Base-by-base conservation (phyloP, 352 stramenopile genomes). In the Halophytophthora polymorphica region DNA sequence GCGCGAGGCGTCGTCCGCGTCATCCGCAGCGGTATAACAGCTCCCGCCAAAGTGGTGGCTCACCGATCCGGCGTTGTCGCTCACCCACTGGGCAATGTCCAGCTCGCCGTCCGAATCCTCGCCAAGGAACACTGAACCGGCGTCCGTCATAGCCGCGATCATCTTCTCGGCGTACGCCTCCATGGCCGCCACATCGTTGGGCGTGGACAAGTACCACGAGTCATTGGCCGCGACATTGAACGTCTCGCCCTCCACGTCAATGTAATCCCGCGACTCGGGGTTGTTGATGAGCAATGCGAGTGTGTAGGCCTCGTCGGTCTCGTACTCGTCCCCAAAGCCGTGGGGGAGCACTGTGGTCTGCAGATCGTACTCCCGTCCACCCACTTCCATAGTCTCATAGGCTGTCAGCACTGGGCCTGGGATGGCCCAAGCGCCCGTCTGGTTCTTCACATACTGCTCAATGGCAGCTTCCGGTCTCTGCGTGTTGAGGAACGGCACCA, bases 31-130 rank as follows among this genome's bases (percentile, higher is more conserved):
- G 22, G 64, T 61, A 39, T 80, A 80, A 48, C 70, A 77, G 34
- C 54, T 68, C 33, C 70, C 67, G 38, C 68, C 71, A 45, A 72
- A 81, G 43, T 81, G 70, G 33, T 77, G 53, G 23, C 64, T 81
- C 28, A 64, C 57, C 25, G 45, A 61, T 8, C 53, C 46, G 10
- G 38, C 41, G 29, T 71, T 65, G n/a, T 49, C 40, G 35, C 11
- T 42, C 12, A 80, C 54, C 64, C 67, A 80, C 21, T 58, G 62
- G 18, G 53, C 33, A 17, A 66, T 66, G 12, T 66, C 58, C 23
- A 61, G 17, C 6, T 31, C 47, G 28, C 25, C 47, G 28, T 36
- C 47, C 23, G 40, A 40, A 10, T 15, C 14, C 25, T 40, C 33
- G 11, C 53, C 53, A 12, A 62, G 46, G 41, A 69, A 74, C 1